Evolutionary conservation across 176 grass and related monocot genomes (phyloP).

Genomic region (Poa annua): DNA sequence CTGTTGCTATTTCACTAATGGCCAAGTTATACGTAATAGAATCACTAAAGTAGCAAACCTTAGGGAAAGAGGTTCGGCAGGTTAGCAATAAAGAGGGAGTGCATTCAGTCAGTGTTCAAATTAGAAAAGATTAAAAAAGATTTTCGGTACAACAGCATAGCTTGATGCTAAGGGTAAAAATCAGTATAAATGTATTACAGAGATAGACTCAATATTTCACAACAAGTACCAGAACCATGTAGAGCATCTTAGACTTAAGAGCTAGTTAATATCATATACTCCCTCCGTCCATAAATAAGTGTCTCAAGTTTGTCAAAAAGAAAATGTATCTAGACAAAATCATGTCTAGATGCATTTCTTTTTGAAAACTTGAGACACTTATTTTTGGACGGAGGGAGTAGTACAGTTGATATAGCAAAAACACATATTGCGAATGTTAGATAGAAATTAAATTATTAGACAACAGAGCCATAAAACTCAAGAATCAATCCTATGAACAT

Average conservation of each 20-base stretch:
- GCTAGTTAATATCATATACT: not conserved
- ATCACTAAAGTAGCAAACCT: not conserved
- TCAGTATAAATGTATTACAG: not conserved
- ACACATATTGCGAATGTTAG: not conserved
- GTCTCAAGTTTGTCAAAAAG: no score
- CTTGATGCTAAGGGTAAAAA: not conserved
- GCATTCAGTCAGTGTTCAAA: slow-evolving; percentile 14
- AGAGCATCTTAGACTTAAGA: not conserved
- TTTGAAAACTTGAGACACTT: no score
- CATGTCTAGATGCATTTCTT: no score
- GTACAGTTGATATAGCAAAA: not conserved
- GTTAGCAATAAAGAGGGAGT: not conserved
- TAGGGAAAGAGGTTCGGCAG: not conserved
- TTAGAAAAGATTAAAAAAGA: slow-evolving; percentile 6
- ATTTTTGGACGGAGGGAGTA: no score
- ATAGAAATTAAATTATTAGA: slow-evolving; percentile 17
- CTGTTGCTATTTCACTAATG: slow-evolving; percentile 3
- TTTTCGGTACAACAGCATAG: slow-evolving; percentile 4
- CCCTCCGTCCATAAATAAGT: no score
- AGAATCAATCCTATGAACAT: slow-evolving; percentile 20
- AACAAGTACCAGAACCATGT: not conserved
- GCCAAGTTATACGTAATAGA: slow-evolving; percentile 3
- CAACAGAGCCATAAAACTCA: not conserved
- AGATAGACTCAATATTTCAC: not conserved
- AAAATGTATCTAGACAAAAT: no score